These are phyloP conservation scores for Evernia prunastri DNA, from an alignment of 495 filamentous ascomycete species.

Conservation along the genomic window DNA sequence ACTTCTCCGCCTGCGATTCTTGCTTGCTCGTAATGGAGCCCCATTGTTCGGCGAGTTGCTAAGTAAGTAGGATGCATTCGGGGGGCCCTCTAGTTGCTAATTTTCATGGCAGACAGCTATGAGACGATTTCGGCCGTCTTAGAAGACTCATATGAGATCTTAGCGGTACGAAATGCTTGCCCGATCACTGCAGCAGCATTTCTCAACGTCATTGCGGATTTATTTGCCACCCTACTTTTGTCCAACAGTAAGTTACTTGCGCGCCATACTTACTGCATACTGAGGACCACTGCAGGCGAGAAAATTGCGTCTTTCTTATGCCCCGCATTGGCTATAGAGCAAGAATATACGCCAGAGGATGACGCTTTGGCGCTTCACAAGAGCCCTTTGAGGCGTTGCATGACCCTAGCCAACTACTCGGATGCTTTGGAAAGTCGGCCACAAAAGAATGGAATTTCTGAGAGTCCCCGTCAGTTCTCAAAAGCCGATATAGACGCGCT, in stretches of 20 bases:
- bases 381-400: slow-evolving; percentile 3
- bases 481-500: neutral
- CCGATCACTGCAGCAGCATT: slow-evolving; percentile 38
- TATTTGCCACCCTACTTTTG: slow-evolving; percentile 16
- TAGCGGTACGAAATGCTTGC: slow-evolving; percentile 34
- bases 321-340: neutral
- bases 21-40: slow-evolving; percentile 30
- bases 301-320: neutral
- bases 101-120: slow-evolving; percentile 28
- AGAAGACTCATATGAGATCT: slow-evolving; percentile 26
- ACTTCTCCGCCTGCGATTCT: slow-evolving; percentile 45
- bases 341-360: neutral
- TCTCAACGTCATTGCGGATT: slow-evolving; percentile 40
- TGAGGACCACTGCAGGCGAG: neutral
- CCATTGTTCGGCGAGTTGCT: slow-evolving; percentile 34
- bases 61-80: slow-evolving; percentile 27
- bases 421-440: neutral
- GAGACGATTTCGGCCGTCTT: slow-evolving; percentile 30
- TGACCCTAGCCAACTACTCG: neutral
- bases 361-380: neutral
- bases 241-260: slow-evolving; percentile 5
- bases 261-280: neutral
- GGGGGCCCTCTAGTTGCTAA: slow-evolving; percentile 6
- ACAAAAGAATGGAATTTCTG: neutral
- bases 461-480: neutral